A percentile compares a stretch with the other conserved stretches of the same genome.
phyloP scores from a whole-genome alignment of 2,329 filamentous ascomycete species.

The Fusarium napiforme region DNA sequence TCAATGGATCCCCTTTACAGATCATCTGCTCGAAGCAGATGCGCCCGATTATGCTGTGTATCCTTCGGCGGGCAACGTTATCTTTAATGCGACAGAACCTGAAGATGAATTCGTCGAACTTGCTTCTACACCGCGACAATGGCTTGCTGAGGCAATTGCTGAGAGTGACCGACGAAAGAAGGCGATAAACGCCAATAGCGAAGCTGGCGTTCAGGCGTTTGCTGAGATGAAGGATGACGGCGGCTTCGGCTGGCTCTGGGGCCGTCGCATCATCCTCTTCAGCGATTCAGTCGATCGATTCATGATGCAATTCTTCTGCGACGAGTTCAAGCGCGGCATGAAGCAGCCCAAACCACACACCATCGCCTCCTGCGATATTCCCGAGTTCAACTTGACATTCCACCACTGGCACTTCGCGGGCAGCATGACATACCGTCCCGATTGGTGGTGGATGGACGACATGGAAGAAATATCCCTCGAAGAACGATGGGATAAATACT shows the following conservation, averaged over 20 bases:
- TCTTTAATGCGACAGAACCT: conserved; percentile 73
- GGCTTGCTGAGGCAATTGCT: conserved; percentile 25
- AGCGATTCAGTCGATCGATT: conserved; percentile 38
- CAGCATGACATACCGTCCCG: conserved; percentile 25
- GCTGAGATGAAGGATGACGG: conserved; percentile 27
- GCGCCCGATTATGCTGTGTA: conserved; percentile 57
- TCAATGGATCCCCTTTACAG: conserved; percentile 31
- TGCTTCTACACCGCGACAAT: conserved; percentile 31
- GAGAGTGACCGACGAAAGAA: conserved; percentile 25
- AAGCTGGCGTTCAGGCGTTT: neutral
- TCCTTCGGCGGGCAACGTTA: conserved; percentile 56
- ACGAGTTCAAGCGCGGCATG: conserved; percentile 31
- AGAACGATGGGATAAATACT: conserved; percentile 33
- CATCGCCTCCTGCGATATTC: conserved; percentile 26
- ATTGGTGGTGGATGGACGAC: conserved; percentile 41
- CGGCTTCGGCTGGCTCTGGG: conserved; percentile 36
- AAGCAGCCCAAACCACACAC: conserved; percentile 25
- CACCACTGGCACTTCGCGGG: conserved; percentile 36
- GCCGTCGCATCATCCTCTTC: conserved; percentile 33
- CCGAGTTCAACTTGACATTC: conserved; percentile 34
- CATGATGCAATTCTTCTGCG: conserved; percentile 37
- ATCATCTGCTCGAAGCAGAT: conserved; percentile 69
- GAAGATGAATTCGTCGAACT: conserved; percentile 15
- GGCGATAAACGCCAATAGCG: neutral
- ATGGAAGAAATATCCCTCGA: conserved; percentile 34